Base-by-base conservation (phyloP, 768 basidiomycete species). In the Macrocybe gigantea region DNA sequence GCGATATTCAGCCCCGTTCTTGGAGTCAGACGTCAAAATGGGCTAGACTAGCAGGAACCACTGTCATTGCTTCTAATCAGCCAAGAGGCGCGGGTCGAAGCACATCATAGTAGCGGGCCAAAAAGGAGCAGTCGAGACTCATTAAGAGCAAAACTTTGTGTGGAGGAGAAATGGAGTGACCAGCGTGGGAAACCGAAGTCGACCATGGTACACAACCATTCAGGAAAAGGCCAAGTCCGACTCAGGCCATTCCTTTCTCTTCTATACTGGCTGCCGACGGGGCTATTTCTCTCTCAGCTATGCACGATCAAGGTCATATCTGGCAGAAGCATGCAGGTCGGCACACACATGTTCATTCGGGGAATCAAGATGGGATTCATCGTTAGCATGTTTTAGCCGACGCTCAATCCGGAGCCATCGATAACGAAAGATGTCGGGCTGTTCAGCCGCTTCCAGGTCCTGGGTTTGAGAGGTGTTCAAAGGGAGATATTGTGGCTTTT, bases 261-360 rank as follows among this genome's bases (percentile, higher is more conserved):
- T 8, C 48, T 84, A 10, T 79, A 79, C 58, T 85, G 84, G 83
- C 61, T 78, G 6, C 85, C 85, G 7, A 62, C 74, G 22, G 70
- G 64, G 1, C 42, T 80, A 6, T 72, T 74, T 39, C 64, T 82
- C 30, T 67, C 71, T 0, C 64, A 77, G 44, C 73, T 79, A 49
- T 70, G 73, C 54, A 71, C 56, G 69, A 77, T 31, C 39, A 85
- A 15, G 78, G 80, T 50, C 64, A 69, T 3, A 70, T 87, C 9
- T 70, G 86, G 85, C 5, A 67, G 77, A 41, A 87, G 85, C 56
- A 88, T 88, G 85, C 83, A 86, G 82, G 85, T 85, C 53, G 48
- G 69, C 5, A 31, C 36, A 34, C 37, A n/a, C 43, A 37, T 35
- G 22, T 22, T 38, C 22, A 7, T 14, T 15, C 14, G 11, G 8